Evolutionary conservation across 108 stramenopile species (phyloP), one percentile per base, ranked within the genome.

Genomic region (Nitzschia sp.): DNA sequence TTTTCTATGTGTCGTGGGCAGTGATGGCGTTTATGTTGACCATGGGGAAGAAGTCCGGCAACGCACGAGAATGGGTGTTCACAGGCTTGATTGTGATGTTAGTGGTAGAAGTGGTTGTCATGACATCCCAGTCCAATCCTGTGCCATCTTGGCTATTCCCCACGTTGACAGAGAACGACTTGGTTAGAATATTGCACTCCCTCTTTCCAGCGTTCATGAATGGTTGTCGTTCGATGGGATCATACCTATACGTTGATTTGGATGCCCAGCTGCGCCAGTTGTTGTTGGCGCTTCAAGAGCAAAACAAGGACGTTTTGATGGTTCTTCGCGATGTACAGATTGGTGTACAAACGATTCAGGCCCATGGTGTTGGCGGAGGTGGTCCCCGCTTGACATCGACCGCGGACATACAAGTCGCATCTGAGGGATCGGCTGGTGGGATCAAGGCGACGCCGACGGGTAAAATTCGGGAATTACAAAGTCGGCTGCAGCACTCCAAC

Each of bases 151-250:
- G 93, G 93, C 72, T 95, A 34, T 82, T 95, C 54, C 96, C 97
- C 19, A 78, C 78, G 55, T 77, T 88, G 79, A 96, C 97, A 18
- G 96, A 97, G 77, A 77, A 88, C 58, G 97, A 98, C 71, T 63
- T 89, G 38, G 85, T 98, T 6, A 89, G 88, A 87, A 72, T 96
- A 46, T 58, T 98, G 77, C 97, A 96, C 61, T 80, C 90, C 1
- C 79, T 98, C n/a, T 98, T 97, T 68, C 97, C 98, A 8, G 97
- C 98, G 5, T 98, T 89, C 71, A 96, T 98, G 95, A 97, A 98
- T 86, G 98, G 97, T 19, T 97, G 97, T 76, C 92, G 98, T 47
- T 97, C 96, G 27, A 71, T 98, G 59, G 92, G 96, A 26, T 76
- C 85, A 18, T 97, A 82, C 72, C 76, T 97, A 49, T 98, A 88